A percentile compares a stretch with the other conserved stretches of the same genome.
Evolutionary conservation across 2,329 filamentous ascomycete genomes (phyloP).

Genomic region (Tolypocladium tropicale): DNA sequence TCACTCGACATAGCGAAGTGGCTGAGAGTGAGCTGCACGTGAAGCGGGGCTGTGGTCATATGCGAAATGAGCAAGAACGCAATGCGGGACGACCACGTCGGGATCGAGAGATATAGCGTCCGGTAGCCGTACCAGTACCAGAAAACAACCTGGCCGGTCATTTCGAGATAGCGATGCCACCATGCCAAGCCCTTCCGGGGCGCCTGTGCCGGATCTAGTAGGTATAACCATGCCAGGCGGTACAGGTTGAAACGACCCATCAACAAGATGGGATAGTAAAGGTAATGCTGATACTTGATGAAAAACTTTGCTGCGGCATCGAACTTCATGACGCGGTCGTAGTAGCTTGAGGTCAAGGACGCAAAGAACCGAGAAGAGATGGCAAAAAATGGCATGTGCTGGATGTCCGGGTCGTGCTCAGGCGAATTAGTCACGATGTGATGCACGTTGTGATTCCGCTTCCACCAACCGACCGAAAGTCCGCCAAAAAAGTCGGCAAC

Average conservation of each 20-base stretch:
- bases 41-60: constrained; percentile 68
- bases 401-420: constrained; percentile 92
- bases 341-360: constrained; percentile 68
- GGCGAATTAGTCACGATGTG: constrained; percentile 94
- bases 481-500: constrained; percentile 87
- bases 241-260: constrained; percentile 87
- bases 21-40: constrained; percentile 82
- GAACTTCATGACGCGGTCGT: constrained; percentile 70
- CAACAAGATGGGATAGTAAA: constrained; percentile 72
- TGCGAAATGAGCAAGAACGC: constrained; percentile 49
- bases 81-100: not conserved
- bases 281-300: constrained; percentile 65
- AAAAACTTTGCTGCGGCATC: constrained; percentile 62
- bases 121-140: constrained; percentile 79
- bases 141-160: constrained; percentile 67
- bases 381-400: constrained; percentile 83
- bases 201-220: constrained; percentile 63
- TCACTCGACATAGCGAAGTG: constrained; percentile 92
- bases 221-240: constrained; percentile 66
- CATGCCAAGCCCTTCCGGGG: constrained; percentile 18
- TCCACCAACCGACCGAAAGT: constrained; percentile 93
- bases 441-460: constrained; percentile 89
- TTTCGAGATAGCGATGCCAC: constrained; percentile 76
- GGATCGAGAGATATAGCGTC: constrained; percentile 28
- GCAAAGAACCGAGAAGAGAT: constrained; percentile 72